phyloP scores from a whole-genome alignment of 2,329 filamentous ascomycete species.

The Huntiella omanensis region DNA sequence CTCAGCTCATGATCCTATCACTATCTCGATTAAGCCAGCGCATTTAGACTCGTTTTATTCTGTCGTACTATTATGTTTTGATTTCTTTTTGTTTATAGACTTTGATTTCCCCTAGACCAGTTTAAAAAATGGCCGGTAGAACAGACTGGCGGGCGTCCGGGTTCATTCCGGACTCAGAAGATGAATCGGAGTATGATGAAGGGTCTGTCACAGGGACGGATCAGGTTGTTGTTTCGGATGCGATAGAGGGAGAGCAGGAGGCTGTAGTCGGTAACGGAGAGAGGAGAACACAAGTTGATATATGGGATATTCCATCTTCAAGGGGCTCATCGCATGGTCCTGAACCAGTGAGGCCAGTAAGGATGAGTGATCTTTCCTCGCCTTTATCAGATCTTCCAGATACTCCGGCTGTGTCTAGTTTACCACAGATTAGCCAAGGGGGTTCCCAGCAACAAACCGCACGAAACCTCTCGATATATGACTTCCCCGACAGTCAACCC shows the following conservation, averaged over 20 bases:
- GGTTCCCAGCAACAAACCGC: too few relatives aligned
- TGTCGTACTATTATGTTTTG: not conserved
- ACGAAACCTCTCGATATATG: slow-evolving; percentile 1
- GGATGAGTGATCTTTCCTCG: not conserved
- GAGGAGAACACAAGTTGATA: not conserved
- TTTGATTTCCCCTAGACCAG: too few relatives aligned
- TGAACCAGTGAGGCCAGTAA: not conserved
- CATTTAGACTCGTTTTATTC: not conserved
- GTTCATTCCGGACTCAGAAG: slow-evolving; percentile 32
- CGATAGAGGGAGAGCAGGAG: too few relatives aligned
- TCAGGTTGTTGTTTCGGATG: slow-evolving; percentile 1
- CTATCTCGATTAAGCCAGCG: not conserved
- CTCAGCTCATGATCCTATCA: not conserved
- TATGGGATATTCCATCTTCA: slow-evolving; percentile 9
- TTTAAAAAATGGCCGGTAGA: too few relatives aligned
- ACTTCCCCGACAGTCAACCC: not conserved
- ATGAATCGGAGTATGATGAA: slow-evolving; percentile 25
- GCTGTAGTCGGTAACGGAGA: too few relatives aligned
- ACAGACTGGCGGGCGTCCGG: slow-evolving; percentile 14
- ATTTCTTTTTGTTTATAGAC: not conserved
- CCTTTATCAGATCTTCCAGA: slow-evolving; percentile 4
- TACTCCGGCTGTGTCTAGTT: slow-evolving; percentile 2
- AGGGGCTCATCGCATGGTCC: too few relatives aligned
- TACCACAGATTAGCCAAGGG: not conserved
- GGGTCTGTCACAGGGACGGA: slow-evolving; percentile 11